Evolutionary conservation across 768 basidiomycete genomes (phyloP).

Genomic region (Rhizopogon vesiculosus): DNA sequence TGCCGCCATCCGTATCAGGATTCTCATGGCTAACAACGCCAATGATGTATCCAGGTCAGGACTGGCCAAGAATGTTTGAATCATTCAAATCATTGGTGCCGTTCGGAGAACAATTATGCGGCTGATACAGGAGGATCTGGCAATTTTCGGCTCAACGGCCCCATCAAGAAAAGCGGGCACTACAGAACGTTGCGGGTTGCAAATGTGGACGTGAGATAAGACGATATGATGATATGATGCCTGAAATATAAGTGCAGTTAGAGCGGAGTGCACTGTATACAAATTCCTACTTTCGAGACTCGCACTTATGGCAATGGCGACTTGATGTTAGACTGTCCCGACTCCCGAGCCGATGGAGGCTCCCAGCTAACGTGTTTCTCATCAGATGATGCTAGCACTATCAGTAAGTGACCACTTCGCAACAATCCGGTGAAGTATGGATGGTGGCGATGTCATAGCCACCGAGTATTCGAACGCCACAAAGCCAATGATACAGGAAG

Average conservation of each 20-base stretch:
- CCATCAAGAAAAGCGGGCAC: conserved; percentile 6
- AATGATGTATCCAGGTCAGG: conserved; percentile 7
- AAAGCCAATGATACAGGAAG: conserved; percentile 18
- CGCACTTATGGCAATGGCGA: not conserved
- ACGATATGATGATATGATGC: not conserved
- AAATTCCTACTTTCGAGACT: not conserved
- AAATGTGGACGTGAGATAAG: conserved; percentile 1
- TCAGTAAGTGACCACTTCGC: not conserved
- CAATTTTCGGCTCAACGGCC: conserved; percentile 7
- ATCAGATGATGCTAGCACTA: not conserved
- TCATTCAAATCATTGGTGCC: not conserved
- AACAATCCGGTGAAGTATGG: conserved; percentile 1
- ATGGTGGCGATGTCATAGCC: conserved; percentile 17
- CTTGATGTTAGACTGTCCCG: not conserved
- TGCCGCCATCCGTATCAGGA: conserved; percentile 15
- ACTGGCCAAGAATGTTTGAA: not conserved
- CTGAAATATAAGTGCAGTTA: not conserved
- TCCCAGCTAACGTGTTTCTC: not conserved
- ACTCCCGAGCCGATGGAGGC: not conserved
- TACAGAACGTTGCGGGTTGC: not conserved
- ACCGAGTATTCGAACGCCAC: conserved; percentile 21
- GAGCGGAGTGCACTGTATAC: not conserved
- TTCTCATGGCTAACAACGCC: conserved; percentile 14
- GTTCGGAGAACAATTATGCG: conserved; percentile 7
- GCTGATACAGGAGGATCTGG: conserved; percentile 12